Base-by-base conservation (phyloP, 495 filamentous ascomycete genomes). In the Penicillium salamii region DNA sequence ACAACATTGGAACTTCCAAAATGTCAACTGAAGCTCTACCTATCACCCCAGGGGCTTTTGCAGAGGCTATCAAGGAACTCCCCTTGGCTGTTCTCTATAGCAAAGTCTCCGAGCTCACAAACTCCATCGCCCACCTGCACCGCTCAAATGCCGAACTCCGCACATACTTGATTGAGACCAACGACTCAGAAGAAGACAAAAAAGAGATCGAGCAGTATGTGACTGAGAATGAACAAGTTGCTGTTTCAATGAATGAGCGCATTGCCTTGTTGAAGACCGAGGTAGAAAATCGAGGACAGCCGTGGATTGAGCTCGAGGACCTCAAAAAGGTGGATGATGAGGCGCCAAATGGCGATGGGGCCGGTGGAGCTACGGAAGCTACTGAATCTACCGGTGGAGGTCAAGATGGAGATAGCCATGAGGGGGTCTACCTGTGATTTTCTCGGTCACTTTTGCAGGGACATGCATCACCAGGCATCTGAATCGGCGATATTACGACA, bases 91-190 rank as follows among this genome's bases (percentile, higher is more conserved):
- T 77, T 34, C 79, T 96, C 34, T 85, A 90, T 72, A 70, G 81
- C 66, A 96, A 96, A 76, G 83, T 84, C 54, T 77, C 82, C 54
- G 91, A 96, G 63, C 74, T 96, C 33, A 83, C 79, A 62, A 95
- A 95, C 75, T 84, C 78, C 43, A 89, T 93, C 63, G 74, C 81
- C 7, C 91, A 96, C 64, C 86, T 96, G 17, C 75, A 83, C 46
- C 81, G 83, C 68, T 90, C 86, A 19, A 95, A 95, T 69, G 71
- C 75, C 41, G 82, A 92, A 67, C 73, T 92, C 32, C 70, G 75
- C 29, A 76, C 78, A 12, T 91, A 81, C 58, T 59, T 60, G 41
- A 48, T 57, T 8, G 67, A 80, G 48, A 78, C 77, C 1, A 70
- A 72, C 38, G 76, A 78, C 12, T 61, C 72, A 0, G 78, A 80